Conservation (phyloP, 2,329 filamentous ascomycete species). For the Aureobasidium lini region DNA sequence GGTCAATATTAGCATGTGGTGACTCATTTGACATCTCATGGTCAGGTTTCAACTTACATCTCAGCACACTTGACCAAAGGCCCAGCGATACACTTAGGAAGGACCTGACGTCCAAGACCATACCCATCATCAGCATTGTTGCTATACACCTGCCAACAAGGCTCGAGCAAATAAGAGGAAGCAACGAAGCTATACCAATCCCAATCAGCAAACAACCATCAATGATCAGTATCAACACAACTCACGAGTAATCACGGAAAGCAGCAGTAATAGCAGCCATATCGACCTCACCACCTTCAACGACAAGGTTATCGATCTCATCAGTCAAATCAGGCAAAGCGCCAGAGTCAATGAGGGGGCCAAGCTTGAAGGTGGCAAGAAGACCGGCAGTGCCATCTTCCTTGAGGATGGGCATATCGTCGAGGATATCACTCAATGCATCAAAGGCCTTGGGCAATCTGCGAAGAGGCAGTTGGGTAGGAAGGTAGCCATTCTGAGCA, state of each 20-base stretch:
- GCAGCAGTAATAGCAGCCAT: constrained; percentile 75
- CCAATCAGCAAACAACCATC: not conserved
- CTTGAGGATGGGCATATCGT: constrained; percentile 72
- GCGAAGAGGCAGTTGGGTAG: constrained; percentile 44
- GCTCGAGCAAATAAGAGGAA: constrained; percentile 83
- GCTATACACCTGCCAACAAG: constrained; percentile 67
- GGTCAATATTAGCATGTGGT: constrained; percentile 20
- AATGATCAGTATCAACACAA: not conserved
- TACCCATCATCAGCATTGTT: constrained; percentile 58
- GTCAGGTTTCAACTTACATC: constrained; percentile 55
- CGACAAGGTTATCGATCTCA: constrained; percentile 42
- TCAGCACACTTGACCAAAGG: constrained; percentile 79
- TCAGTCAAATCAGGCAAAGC: constrained; percentile 70
- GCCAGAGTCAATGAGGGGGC: constrained; percentile 56
- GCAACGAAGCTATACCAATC: constrained; percentile 55
- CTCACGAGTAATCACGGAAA: constrained; percentile 73
- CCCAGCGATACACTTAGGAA: constrained; percentile 68
- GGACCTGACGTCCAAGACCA: constrained; percentile 63
- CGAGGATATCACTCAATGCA: constrained; percentile 61
- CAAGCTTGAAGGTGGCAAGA: constrained; percentile 65
- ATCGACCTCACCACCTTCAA: constrained; percentile 61
- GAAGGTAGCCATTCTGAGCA: constrained; percentile 66
- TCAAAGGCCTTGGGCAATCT: constrained; percentile 67
- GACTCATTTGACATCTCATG: not conserved
- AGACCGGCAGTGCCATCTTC: constrained; percentile 67